Evolutionary conservation across 2,329 filamentous ascomycete species (phyloP).

Genomic region (Dothideomycetes sp.): DNA sequence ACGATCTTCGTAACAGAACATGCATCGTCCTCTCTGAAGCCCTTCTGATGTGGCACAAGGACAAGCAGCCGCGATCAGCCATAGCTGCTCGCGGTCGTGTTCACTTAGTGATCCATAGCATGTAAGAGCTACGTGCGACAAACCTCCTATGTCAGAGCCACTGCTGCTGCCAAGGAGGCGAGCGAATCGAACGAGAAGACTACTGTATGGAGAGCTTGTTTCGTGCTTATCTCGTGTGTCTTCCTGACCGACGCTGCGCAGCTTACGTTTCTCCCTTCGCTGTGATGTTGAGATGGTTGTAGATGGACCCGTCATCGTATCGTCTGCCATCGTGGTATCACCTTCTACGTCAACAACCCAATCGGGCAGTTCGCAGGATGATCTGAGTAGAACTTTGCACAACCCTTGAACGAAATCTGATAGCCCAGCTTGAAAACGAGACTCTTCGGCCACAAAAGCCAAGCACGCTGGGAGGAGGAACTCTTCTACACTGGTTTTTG

Average conservation of each 20-base stretch:
- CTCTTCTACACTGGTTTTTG: slow-evolving; percentile 1
- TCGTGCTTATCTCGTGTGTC: too few species aligned
- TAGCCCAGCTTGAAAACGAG: neutral
- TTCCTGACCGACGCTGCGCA: too few species aligned
- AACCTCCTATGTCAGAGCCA: neutral
- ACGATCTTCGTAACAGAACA: slow-evolving; percentile 2
- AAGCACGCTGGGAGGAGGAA: slow-evolving; percentile 2
- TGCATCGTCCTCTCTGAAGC: slow-evolving; percentile 2
- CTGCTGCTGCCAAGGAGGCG: too few species aligned
- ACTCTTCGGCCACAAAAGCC: neutral
- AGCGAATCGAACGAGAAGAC: too few species aligned
- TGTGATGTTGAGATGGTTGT: too few species aligned
- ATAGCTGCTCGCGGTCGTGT: slow-evolving; percentile 5
- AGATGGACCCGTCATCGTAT: too few species aligned
- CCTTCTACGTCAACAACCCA: neutral
- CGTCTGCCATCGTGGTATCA: neutral
- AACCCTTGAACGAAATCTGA: neutral
- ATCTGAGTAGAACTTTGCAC: neutral
- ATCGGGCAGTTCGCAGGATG: neutral
- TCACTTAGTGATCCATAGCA: slow-evolving; percentile 13
- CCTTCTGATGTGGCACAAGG: slow-evolving; percentile 5
- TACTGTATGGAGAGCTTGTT: too few species aligned
- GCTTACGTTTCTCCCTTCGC: too few species aligned
- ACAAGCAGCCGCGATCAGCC: slow-evolving; percentile 3
- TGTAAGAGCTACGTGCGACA: slow-evolving; percentile 8